A percentile compares a stretch with the other conserved stretches of the same genome.
phyloP scores from a whole-genome alignment of 441 rosid genomes.

The Raphanus hybrid region DNA sequence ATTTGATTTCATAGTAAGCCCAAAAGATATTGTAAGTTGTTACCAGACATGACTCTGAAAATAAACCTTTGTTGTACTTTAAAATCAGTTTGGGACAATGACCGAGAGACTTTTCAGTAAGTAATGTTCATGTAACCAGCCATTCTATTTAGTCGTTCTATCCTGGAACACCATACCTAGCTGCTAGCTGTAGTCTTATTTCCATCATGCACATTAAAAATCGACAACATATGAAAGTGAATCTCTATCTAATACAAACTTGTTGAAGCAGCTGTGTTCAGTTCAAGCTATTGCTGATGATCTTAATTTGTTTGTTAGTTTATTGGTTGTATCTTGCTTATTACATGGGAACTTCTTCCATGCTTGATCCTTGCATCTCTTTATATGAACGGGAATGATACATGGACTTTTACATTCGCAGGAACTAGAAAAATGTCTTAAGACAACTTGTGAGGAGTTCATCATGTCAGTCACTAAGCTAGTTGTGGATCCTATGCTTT shows the following conservation, averaged over 20 bases:
- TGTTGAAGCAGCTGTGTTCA: background rate
- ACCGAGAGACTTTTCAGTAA: too few relatives aligned
- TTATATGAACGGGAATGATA: slow-evolving; percentile 23
- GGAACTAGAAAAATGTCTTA: slow-evolving; percentile 95
- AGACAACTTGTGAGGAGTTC: slow-evolving; percentile 98
- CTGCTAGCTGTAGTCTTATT: too few relatives aligned
- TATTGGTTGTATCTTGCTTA: background rate
- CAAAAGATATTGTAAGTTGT: slow-evolving; percentile 11
- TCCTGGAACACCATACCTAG: too few relatives aligned
- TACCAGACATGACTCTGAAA: background rate
- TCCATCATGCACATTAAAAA: too few relatives aligned
- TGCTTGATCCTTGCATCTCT: slow-evolving; percentile 16
- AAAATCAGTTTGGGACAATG: background rate
- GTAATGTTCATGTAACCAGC: too few relatives aligned
- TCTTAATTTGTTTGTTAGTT: background rate
- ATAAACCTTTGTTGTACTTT: background rate
- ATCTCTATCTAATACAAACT: background rate
- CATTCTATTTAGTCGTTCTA: too few relatives aligned
- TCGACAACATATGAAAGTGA: too few relatives aligned
- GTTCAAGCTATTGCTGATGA: background rate
- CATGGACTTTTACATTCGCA: slow-evolving; percentile 43
- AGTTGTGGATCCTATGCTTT: slow-evolving; percentile 97
- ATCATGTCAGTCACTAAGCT: slow-evolving; percentile 94
- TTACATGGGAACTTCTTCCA: background rate
- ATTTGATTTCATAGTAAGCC: background rate